A percentile compares a stretch with the other conserved stretches of the same genome.
Conservation (phyloP, 2,329 filamentous ascomycete species). For the Paracoccidioides brasiliensis region DNA sequence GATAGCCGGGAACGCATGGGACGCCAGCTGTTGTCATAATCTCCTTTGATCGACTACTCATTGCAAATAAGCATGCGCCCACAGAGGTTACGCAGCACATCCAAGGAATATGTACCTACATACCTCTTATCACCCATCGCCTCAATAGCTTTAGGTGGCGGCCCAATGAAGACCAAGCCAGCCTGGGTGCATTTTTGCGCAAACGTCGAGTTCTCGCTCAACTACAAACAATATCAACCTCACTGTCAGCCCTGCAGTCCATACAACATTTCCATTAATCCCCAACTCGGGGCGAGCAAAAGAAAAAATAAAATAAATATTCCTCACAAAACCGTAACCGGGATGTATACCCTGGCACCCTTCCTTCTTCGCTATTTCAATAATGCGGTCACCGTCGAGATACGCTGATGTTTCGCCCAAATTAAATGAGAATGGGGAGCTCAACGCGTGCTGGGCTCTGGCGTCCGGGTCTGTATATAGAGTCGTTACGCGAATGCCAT, state of each 20-base stretch:
- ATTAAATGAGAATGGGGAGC: conserved; percentile 70
- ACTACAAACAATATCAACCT: conserved; percentile 18
- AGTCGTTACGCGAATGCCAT: conserved; percentile 86
- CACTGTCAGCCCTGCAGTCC: not conserved
- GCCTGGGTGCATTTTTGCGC: conserved; percentile 78
- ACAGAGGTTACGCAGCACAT: not conserved
- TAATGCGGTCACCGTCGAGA: conserved; percentile 85
- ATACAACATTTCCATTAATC: not conserved
- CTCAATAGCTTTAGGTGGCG: conserved; percentile 61
- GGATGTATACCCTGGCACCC: conserved; percentile 88
- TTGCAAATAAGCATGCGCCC: not conserved
- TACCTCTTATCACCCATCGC: conserved; percentile 84
- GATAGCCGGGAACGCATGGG: conserved; percentile 91
- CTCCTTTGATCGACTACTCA: conserved; percentile 60
- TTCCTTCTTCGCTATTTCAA: conserved; percentile 70
- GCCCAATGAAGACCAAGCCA: conserved; percentile 87
- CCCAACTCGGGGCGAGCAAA: not conserved
- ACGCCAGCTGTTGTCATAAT: conserved; percentile 96
- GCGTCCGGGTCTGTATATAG: conserved; percentile 91
- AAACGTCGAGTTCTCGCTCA: conserved; percentile 88
- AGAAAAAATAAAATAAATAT: not conserved
- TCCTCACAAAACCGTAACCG: conserved; percentile 68
- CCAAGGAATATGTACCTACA: not conserved
- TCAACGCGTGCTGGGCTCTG: conserved; percentile 72
- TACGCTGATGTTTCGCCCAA: conserved; percentile 71